Evolutionary conservation across 208 protist genomes (phyloP).

Genomic region (Histomonas meleagridis): DNA sequence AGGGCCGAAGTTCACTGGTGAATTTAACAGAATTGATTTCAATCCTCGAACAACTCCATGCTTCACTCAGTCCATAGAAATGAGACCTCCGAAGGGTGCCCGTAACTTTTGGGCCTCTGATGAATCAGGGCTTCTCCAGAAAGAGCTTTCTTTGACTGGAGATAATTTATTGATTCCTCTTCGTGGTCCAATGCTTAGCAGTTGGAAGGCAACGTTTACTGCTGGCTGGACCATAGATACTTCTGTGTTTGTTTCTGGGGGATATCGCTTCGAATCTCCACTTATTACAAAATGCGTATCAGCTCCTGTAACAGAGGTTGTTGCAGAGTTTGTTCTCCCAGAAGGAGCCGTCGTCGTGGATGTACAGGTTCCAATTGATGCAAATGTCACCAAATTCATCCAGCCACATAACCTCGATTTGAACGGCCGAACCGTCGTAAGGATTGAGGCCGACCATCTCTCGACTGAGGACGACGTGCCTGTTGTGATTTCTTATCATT

Average conservation of each 20-base stretch:
- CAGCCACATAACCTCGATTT: slow-evolving; percentile 10
- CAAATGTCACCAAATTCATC: neutral
- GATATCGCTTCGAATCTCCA: neutral
- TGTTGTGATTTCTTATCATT: neutral
- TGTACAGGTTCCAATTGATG: neutral
- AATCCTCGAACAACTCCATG: neutral
- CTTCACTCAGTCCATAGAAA: neutral
- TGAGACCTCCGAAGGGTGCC: neutral
- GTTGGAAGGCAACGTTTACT: slow-evolving; percentile 15
- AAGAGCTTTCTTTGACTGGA: neutral
- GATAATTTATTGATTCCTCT: neutral
- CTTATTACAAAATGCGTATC: neutral
- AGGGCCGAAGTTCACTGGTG: neutral
- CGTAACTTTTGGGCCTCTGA: slow-evolving; percentile 6
- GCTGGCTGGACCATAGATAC: neutral
- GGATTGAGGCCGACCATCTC: neutral
- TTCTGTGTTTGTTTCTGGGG: neutral
- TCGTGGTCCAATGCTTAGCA: neutral
- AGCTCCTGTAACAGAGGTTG: neutral
- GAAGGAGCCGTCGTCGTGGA: neutral
- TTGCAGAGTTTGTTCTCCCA: neutral
- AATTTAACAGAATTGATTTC: slow-evolving; percentile 32
- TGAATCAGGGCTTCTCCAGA: slow-evolving; percentile 2
- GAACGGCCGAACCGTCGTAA: neutral
- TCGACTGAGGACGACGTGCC: neutral